A percentile compares a stretch with the other conserved stretches of the same genome.
Conservation (phyloP, 495 filamentous ascomycete genomes). For the Penicillium canescens region DNA sequence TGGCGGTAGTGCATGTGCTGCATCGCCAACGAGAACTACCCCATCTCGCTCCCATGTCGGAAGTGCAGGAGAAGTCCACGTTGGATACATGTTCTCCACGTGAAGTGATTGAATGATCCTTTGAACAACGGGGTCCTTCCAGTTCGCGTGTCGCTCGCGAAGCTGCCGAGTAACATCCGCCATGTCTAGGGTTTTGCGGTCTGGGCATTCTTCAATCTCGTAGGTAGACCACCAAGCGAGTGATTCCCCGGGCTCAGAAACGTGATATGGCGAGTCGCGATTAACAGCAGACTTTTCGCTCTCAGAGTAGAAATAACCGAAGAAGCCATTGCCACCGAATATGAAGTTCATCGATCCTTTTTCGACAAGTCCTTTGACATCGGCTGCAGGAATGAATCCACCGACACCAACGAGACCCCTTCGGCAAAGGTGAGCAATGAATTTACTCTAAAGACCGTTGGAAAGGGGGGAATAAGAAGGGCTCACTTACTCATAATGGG, state of each 20-base stretch:
- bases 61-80: slow-evolving; percentile 50
- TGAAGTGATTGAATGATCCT: slow-evolving; percentile 38
- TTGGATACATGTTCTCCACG: slow-evolving; percentile 53
- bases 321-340: slow-evolving; percentile 57
- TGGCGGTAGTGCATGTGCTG: slow-evolving; percentile 50
- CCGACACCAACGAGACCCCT: slow-evolving; percentile 55
- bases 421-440: neutral
- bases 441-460: neutral
- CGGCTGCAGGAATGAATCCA: slow-evolving; percentile 45
- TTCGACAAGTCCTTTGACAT: slow-evolving; percentile 23
- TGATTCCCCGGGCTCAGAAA: slow-evolving; percentile 34
- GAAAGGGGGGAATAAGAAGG: neutral
- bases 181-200: slow-evolving; percentile 36
- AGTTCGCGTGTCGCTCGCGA: slow-evolving; percentile 43
- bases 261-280: slow-evolving; percentile 26
- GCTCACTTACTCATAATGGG: slow-evolving; percentile 41
- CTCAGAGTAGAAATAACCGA: slow-evolving; percentile 51
- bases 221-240: slow-evolving; percentile 54
- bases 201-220: slow-evolving; percentile 35
- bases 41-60: slow-evolving; percentile 47
- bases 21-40: slow-evolving; percentile 42
- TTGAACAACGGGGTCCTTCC: slow-evolving; percentile 53
- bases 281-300: slow-evolving; percentile 16
- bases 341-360: slow-evolving; percentile 52
- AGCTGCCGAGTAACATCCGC: slow-evolving; percentile 41